Evolutionary conservation across 345 rosid species (phyloP).

Genomic region (Psidium guajava): DNA sequence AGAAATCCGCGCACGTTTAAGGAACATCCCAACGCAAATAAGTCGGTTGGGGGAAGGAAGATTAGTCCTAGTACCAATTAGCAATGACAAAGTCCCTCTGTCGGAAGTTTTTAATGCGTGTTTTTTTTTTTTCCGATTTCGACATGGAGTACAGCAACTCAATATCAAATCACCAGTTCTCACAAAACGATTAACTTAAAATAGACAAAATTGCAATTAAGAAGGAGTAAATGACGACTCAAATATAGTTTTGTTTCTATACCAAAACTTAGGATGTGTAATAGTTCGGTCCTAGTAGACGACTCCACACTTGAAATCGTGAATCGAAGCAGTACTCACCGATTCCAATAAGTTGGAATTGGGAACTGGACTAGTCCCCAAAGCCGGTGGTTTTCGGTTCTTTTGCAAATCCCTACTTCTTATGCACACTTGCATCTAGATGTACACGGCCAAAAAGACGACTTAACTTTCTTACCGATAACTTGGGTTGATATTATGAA

Average conservation of each 20-base stretch:
- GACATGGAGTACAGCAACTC: background rate
- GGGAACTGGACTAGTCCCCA: no score
- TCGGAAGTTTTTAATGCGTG: background rate
- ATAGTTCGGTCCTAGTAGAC: fast-evolving
- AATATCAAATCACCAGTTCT: background rate
- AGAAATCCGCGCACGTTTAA: background rate
- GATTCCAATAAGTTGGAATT: no score
- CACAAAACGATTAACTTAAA: background rate
- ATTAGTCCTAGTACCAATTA: background rate
- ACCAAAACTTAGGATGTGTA: background rate
- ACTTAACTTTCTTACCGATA: background rate
- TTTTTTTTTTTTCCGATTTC: background rate
- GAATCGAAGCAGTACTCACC: no score
- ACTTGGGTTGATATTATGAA: background rate
- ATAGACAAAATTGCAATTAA: background rate
- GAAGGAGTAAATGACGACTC: background rate
- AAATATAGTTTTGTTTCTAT: background rate
- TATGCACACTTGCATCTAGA: background rate
- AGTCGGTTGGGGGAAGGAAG: background rate
- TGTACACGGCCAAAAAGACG: background rate
- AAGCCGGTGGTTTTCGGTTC: no score
- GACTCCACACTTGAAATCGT: no score
- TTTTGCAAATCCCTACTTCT: background rate
- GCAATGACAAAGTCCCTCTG: background rate
- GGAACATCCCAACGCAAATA: background rate